Evolutionary conservation across 1,284 basidiomycete species (phyloP), one percentile per base, ranked within the genome.

Genomic region (Fomes fomentarius): DNA sequence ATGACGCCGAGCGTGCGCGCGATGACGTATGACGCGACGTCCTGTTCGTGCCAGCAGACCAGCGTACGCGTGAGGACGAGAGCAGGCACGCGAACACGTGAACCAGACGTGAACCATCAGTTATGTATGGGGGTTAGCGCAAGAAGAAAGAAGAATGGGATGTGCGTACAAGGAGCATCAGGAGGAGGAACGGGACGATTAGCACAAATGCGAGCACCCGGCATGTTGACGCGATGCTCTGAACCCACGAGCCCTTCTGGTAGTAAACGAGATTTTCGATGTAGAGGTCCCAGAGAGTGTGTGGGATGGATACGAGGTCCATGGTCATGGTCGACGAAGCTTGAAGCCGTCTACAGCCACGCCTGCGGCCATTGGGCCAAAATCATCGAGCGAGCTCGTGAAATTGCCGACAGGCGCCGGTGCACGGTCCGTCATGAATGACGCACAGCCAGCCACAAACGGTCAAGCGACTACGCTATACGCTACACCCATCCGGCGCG

Each of bases 1-100:
- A 88, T 79, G 55, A 91, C 80, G 25, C 89, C 90, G 41, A 92
- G 77, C 5, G 89, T 91, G 54, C 89, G 84, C n/a, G 87, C 90
- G 64, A 92, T 87, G 50, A 84, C 82, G 63, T 92, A 92, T n/a
- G 90, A 88, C 7, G 82, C 76, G 50, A 92, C 82, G 67, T 92
- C 89, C 89, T 92, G 62, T 33, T 40, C 4, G 22, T 12, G 8
- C 17, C 9, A 8, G n/a, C 5, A 5, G 17, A 38, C 10, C 5
- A 12, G 1, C 21, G 11, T 24, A 17, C 14, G 21, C 19, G 38
- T 11, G 38, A 24, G 38, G 14, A 11, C 14, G 38, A 11, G 9
- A 30, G 6, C 28, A 12, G 12, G 28, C 6, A 30, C 34, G 34
- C 2, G n/a, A 15, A 17, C 34, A 17, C 14, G 34, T 15, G 34